A percentile compares a stretch with the other conserved stretches of the same genome.
Evolutionary conservation across 1,139 yeast genomes (phyloP).

Genomic region (Arxiozyma telluris): DNA sequence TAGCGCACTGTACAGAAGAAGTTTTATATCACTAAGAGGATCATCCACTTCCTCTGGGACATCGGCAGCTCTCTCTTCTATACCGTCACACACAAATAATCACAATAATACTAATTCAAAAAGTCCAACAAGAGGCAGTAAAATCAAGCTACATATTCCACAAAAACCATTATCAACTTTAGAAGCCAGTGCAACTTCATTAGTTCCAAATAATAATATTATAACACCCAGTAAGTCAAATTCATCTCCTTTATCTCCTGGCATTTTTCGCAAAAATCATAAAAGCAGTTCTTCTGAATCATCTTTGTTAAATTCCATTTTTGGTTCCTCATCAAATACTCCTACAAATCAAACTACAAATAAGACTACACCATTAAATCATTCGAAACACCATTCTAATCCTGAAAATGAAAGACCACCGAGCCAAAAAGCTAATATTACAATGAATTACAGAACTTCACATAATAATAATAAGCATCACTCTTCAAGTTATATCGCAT

Average conservation of each 20-base stretch:
- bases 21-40: constrained; percentile 28
- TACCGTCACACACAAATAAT: constrained; percentile 9
- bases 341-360: background rate
- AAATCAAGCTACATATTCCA: constrained; percentile 30
- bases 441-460: background rate
- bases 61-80: background rate
- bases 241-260: constrained; percentile 32
- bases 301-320: constrained; percentile 33
- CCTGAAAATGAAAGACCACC: background rate
- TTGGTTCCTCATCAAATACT: constrained; percentile 15
- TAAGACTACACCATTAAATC: background rate
- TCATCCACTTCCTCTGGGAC: constrained; percentile 17
- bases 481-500: background rate
- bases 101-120: background rate
- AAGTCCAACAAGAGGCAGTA: constrained; percentile 10
- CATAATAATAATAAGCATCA: background rate
- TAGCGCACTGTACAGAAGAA: constrained; percentile 29
- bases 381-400: background rate
- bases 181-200: constrained; percentile 36
- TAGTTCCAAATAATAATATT: constrained; percentile 25
- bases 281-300: constrained; percentile 52
- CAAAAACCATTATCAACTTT: constrained; percentile 48
- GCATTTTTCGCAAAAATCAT: constrained; percentile 51
- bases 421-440: background rate
- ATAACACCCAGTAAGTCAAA: constrained; percentile 30